A percentile compares a stretch with the other conserved stretches of the same genome.
These are phyloP conservation scores for Sporisorium exsertum DNA, from an alignment of 1,284 basidiomycete genomes.

Conservation along the genomic window DNA sequence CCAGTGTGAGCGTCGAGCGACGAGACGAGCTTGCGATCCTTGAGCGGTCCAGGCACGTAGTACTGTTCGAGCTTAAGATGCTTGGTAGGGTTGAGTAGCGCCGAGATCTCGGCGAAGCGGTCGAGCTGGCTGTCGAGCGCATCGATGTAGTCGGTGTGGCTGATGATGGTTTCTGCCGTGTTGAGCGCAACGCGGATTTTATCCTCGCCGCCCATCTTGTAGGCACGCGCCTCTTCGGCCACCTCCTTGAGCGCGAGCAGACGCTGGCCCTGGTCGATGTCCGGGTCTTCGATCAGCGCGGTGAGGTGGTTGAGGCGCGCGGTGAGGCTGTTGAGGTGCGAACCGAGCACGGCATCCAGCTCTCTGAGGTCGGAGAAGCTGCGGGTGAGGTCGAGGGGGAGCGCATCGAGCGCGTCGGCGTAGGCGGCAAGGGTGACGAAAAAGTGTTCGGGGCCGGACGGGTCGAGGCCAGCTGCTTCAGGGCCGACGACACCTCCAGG, in stretches of 20 bases:
- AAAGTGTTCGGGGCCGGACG: slow-evolving; percentile 52
- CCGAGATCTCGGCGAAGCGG: slow-evolving; percentile 55
- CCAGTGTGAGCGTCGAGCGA: slow-evolving; percentile 20
- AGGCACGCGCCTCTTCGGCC: slow-evolving; percentile 88
- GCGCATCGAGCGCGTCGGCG: slow-evolving; percentile 86
- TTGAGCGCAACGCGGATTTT: slow-evolving; percentile 96
- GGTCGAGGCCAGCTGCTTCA: slow-evolving; percentile 46
- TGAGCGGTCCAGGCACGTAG: slow-evolving; percentile 36
- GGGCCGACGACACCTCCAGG: slow-evolving; percentile 45
- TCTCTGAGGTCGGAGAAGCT: slow-evolving; percentile 95
- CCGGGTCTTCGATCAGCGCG: slow-evolving; percentile 73
- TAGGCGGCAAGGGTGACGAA: slow-evolving; percentile 67
- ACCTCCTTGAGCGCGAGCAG: slow-evolving; percentile 90
- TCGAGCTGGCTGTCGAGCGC: slow-evolving; percentile 58
- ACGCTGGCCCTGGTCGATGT: slow-evolving; percentile 79
- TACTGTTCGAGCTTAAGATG: slow-evolving; percentile 55
- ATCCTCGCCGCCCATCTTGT: slow-evolving; percentile 96
- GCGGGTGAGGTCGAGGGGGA: slow-evolving; percentile 92
- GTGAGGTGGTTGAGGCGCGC: slow-evolving; percentile 62
- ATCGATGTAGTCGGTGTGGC: slow-evolving; percentile 67
- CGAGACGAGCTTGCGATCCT: slow-evolving; percentile 52
- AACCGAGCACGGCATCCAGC: slow-evolving; percentile 93
- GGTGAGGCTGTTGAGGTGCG: slow-evolving; percentile 64
- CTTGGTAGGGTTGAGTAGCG: slow-evolving; percentile 50
- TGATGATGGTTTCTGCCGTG: slow-evolving; percentile 81